phyloP scores from a whole-genome alignment of 139 green algal species.

The Tetradesmus obliquus region DNA sequence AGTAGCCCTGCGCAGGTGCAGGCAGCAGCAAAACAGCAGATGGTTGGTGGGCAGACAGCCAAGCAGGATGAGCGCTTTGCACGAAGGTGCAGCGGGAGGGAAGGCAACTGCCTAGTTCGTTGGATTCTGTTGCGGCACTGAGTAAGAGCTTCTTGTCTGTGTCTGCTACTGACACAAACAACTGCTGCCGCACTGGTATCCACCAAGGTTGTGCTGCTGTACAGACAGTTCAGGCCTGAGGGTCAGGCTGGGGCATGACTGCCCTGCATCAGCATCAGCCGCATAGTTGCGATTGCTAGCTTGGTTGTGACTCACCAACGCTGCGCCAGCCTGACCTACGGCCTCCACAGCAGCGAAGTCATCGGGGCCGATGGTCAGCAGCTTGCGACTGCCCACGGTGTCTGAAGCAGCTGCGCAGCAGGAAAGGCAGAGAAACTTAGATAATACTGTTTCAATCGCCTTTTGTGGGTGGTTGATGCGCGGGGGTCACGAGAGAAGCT shows the following conservation, averaged over 20 bases:
- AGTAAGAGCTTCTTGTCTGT: too few relatives aligned
- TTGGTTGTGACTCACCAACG: neutral
- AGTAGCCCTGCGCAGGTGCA: neutral
- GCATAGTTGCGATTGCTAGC: neutral
- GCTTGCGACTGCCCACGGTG: neutral
- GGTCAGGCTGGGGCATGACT: neutral
- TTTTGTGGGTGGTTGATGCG: neutral
- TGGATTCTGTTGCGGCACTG: too few relatives aligned
- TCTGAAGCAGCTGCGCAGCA: neutral
- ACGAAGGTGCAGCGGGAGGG: too few relatives aligned
- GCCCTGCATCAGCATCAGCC: too few relatives aligned
- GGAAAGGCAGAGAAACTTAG: neutral
- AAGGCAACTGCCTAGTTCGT: too few relatives aligned
- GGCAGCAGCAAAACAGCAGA: neutral
- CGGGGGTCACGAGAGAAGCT: neutral
- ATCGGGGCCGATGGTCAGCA: slow-evolving; percentile 19
- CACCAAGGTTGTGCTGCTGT: neutral
- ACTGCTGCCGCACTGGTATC: neutral
- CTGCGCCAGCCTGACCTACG: neutral
- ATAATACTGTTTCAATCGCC: neutral
- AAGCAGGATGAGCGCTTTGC: too few relatives aligned
- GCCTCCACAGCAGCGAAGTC: slow-evolving; percentile 3
- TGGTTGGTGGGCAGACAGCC: too few relatives aligned
- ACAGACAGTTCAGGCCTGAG: neutral
- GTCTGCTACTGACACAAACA: neutral